A percentile compares a stretch with the other conserved stretches of the same genome.
Conservation (phyloP, 345 rosid genomes). For the Lumnitzera racemosa region DNA sequence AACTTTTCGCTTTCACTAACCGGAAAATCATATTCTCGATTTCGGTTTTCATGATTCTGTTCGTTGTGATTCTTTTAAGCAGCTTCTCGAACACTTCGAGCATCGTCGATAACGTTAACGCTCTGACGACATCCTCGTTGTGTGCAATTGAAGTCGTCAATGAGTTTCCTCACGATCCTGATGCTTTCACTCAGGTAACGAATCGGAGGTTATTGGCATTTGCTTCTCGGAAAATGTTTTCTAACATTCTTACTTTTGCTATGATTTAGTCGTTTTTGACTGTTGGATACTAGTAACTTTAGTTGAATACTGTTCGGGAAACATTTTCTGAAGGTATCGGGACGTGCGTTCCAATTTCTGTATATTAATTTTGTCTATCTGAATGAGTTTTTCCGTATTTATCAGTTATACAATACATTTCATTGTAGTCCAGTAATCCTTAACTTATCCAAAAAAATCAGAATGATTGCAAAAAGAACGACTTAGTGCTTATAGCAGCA, state of each 20-base stretch:
- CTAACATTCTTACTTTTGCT: neutral
- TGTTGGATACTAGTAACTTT: too few relatives aligned
- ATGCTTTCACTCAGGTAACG: conserved; percentile 66
- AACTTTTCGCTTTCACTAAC: conserved; percentile 19
- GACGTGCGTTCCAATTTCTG: too few relatives aligned
- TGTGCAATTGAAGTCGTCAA: conserved; percentile 45
- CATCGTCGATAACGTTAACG: neutral
- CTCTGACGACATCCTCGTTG: conserved; percentile 4
- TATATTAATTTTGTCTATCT: too few relatives aligned
- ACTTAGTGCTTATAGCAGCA: too few relatives aligned
- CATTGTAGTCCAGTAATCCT: too few relatives aligned
- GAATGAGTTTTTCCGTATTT: too few relatives aligned
- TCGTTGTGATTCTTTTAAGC: conserved; percentile 23
- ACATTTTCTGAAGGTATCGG: too few relatives aligned
- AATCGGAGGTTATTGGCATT: neutral
- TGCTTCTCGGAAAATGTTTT: neutral
- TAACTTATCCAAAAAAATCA: too few relatives aligned
- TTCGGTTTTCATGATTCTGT: conserved; percentile 23
- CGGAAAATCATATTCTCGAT: conserved; percentile 22
- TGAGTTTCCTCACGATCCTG: conserved; percentile 61
- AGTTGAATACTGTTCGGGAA: too few relatives aligned
- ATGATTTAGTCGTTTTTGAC: neutral
- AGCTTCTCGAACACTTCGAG: conserved; percentile 26
- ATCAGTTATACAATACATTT: too few relatives aligned
- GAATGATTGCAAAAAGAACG: too few relatives aligned